Conservation (phyloP, 192 early-diverging fungal genomes). For the Radiomyces spectabilis region DNA sequence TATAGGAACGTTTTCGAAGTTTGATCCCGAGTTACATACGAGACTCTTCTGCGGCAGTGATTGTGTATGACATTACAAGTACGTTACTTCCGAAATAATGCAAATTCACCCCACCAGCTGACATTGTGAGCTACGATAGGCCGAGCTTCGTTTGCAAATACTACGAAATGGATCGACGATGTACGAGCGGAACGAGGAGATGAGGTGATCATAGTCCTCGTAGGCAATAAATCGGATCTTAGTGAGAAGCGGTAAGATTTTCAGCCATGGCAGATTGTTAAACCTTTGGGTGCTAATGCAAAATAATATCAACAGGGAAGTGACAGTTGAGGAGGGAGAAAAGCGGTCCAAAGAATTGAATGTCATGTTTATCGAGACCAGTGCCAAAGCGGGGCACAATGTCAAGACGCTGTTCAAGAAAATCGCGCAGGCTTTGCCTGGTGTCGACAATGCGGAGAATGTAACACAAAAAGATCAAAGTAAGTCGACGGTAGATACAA, state of each 20-base stretch:
- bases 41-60: conserved; percentile 92
- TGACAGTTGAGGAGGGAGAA: conserved; percentile 96
- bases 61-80: conserved; percentile 96
- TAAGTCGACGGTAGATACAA: too few species aligned
- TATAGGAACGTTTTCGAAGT: conserved; percentile 87
- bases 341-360: conserved; percentile 94
- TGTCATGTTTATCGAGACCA: conserved; percentile 98
- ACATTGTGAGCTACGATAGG: too few species aligned
- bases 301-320: conserved; percentile 61
- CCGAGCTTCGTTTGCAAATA: conserved; percentile 94
- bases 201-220: conserved; percentile 97
- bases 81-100: conserved; percentile 24
- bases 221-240: conserved; percentile 99
- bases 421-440: conserved; percentile 87
- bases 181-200: conserved; percentile 96
- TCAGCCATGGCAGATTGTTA: too few species aligned
- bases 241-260: conserved; percentile 82
- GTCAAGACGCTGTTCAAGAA: conserved; percentile 97
- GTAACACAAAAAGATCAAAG: conserved; percentile 34
- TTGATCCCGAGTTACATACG: conserved; percentile 96
- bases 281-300: background rate
- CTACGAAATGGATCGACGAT: conserved; percentile 98
- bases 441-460: conserved; percentile 65
- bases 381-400: conserved; percentile 98
- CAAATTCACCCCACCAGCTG: too few species aligned